phyloP scores from a whole-genome alignment of 2,329 filamentous ascomycete species.

The Colletotrichum tanaceti region DNA sequence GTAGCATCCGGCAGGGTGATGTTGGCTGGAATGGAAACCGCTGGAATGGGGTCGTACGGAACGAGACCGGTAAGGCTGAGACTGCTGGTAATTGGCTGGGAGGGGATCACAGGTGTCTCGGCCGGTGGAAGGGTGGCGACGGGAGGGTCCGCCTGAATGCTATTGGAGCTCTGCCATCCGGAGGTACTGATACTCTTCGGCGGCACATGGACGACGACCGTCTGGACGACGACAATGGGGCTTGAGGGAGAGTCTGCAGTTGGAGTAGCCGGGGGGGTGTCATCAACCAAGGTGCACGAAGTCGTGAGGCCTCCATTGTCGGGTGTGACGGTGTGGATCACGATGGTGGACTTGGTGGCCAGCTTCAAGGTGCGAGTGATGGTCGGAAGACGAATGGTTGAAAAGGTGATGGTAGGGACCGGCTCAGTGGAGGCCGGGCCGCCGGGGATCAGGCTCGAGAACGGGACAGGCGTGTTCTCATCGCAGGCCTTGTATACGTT shows the following conservation, averaged over 20 bases:
- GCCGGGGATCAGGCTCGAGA: not conserved
- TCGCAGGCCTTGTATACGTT: constrained; percentile 33
- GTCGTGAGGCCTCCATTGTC: not conserved
- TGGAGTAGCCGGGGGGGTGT: not conserved
- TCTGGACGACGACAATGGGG: constrained; percentile 24
- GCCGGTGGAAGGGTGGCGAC: constrained; percentile 5
- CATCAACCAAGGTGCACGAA: constrained; percentile 5
- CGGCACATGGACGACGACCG: constrained; percentile 25
- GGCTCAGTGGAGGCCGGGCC: not conserved
- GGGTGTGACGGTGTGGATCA: constrained; percentile 14
- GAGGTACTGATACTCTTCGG: constrained; percentile 8
- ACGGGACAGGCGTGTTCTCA: not conserved
- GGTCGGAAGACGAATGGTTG: constrained; percentile 26
- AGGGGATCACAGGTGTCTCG: not conserved
- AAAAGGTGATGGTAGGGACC: constrained; percentile 19
- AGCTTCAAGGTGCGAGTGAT: constrained; percentile 33
- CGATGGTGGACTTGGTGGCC: constrained; percentile 23
- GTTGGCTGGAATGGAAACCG: constrained; percentile 2
- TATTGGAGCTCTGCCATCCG: constrained; percentile 23
- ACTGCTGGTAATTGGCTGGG: not conserved
- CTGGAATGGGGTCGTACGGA: constrained; percentile 19
- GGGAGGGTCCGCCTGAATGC: constrained; percentile 11
- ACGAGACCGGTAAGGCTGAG: constrained; percentile 11
- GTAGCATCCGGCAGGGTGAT: constrained; percentile 13
- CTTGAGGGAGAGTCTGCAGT: not conserved